A percentile compares a stretch with the other conserved stretches of the same genome.
Evolutionary conservation across 1,284 basidiomycete species (phyloP).

Genomic region (Irpex sp.): DNA sequence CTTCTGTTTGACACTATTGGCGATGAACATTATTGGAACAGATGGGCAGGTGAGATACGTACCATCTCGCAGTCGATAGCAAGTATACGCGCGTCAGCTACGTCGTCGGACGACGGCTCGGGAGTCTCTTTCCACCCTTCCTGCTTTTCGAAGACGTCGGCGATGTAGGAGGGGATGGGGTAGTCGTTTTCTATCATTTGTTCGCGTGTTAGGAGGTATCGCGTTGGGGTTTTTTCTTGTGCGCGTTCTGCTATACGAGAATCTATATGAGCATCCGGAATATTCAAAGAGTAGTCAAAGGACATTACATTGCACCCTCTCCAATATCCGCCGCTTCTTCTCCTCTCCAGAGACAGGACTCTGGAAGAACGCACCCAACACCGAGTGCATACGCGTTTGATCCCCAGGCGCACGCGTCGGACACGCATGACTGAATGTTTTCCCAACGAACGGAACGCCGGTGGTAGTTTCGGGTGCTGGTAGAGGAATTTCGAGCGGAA

Average conservation of each 20-base stretch:
- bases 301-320: slow-evolving; percentile 48
- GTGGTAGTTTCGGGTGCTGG: slow-evolving; percentile 30
- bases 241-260: slow-evolving; percentile 48
- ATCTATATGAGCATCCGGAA: slow-evolving; percentile 2
- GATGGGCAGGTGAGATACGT: slow-evolving; percentile 18
- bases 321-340: slow-evolving; percentile 61
- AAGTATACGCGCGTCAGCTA: slow-evolving; percentile 43
- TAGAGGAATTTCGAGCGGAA: slow-evolving; percentile 64
- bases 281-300: slow-evolving; percentile 18
- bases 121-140: slow-evolving; percentile 78
- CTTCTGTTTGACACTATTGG: slow-evolving; percentile 75
- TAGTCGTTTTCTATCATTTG: slow-evolving; percentile 93
- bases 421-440: slow-evolving; percentile 86
- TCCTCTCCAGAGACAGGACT: slow-evolving; percentile 76
- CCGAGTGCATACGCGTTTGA: slow-evolving; percentile 78
- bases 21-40: slow-evolving; percentile 5
- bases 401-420: slow-evolving; percentile 91
- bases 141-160: slow-evolving; percentile 61
- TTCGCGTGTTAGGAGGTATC: slow-evolving; percentile 73
- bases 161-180: slow-evolving; percentile 76
- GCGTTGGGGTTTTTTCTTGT: slow-evolving; percentile 57
- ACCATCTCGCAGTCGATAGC: slow-evolving; percentile 96
- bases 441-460: slow-evolving; percentile 70
- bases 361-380: slow-evolving; percentile 77
- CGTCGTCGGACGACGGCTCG: slow-evolving; percentile 26